phyloP scores from a whole-genome alignment of 1,284 basidiomycete species.

The Leccinum holopus region DNA sequence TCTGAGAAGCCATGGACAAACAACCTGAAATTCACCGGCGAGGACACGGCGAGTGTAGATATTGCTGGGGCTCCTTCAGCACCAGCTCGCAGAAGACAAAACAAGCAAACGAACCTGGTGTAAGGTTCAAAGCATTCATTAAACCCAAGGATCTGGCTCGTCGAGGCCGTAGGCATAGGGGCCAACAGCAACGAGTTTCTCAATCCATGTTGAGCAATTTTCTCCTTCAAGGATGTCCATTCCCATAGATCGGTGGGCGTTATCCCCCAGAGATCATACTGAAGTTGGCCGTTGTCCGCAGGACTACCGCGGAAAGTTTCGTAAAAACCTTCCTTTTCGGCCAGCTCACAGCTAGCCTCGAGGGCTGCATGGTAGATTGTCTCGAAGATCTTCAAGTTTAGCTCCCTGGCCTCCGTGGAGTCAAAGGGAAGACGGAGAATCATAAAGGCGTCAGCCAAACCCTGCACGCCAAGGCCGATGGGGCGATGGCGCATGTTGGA shows the following conservation, averaged over 20 bases:
- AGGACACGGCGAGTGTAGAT: slow-evolving; percentile 99
- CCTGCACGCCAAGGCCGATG: slow-evolving; percentile 97
- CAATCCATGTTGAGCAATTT: slow-evolving; percentile 85
- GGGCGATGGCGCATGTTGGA: slow-evolving; percentile 99
- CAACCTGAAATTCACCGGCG: slow-evolving; percentile 99
- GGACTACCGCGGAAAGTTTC: slow-evolving; percentile 93
- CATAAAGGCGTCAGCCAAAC: slow-evolving; percentile 99
- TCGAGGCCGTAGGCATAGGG: slow-evolving; percentile 99
- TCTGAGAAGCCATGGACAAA: slow-evolving; percentile 97
- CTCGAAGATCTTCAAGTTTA: slow-evolving; percentile 98
- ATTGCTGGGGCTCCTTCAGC: slow-evolving; percentile 58
- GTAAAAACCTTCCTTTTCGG: slow-evolving; percentile 81
- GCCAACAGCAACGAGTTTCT: slow-evolving; percentile 94
- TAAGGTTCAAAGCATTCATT: slow-evolving; percentile 99
- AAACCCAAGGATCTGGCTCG: slow-evolving; percentile 97
- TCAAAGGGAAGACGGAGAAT: slow-evolving; percentile 96
- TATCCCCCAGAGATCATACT: slow-evolving; percentile 96
- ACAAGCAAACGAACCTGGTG: slow-evolving; percentile 56
- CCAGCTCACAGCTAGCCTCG: slow-evolving; percentile 91
- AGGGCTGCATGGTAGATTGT: slow-evolving; percentile 98
- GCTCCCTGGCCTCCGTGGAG: slow-evolving; percentile 79
- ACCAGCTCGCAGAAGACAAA: not conserved
- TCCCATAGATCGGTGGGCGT: slow-evolving; percentile 95
- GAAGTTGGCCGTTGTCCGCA: slow-evolving; percentile 84
- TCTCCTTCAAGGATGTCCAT: slow-evolving; percentile 86